Evolutionary conservation across 2,329 filamentous ascomycete species (phyloP).

Genomic region (Madurella fahalii): DNA sequence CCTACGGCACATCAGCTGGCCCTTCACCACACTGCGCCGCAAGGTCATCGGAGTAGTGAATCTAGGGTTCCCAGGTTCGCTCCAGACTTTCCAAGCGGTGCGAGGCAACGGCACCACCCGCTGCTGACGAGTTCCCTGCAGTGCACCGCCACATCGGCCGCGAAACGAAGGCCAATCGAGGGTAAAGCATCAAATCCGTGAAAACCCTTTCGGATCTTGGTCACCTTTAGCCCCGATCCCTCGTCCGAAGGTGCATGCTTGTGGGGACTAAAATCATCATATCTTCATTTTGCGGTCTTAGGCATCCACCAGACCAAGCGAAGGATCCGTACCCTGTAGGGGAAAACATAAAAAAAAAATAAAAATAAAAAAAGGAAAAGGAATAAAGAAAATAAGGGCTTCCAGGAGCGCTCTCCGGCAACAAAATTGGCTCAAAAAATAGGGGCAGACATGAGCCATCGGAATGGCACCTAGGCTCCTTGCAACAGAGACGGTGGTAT

Average conservation of each 20-base stretch:
- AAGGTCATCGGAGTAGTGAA: too few relatives aligned
- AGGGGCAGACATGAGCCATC: background rate
- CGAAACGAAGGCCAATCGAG: background rate
- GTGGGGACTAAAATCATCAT: too few relatives aligned
- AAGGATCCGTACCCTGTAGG: background rate
- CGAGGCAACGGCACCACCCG: background rate
- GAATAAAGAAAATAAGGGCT: background rate
- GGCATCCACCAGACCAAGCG: background rate
- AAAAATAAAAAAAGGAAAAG: background rate
- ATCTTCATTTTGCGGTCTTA: background rate
- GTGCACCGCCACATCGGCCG: background rate
- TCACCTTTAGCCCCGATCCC: too few relatives aligned
- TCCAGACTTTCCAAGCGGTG: too few relatives aligned
- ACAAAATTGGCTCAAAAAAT: background rate
- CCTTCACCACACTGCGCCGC: too few relatives aligned
- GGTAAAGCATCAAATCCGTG: background rate
- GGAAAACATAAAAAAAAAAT: too few relatives aligned
- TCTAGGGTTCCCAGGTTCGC: too few relatives aligned
- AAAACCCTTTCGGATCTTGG: too few relatives aligned
- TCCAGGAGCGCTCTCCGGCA: background rate
- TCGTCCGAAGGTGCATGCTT: too few relatives aligned
- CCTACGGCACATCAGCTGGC: too few relatives aligned
- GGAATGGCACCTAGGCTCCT: slow-evolving; percentile 1
- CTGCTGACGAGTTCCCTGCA: background rate
- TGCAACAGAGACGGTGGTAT: slow-evolving; percentile 10